phyloP scores from a whole-genome alignment of 1,284 basidiomycete genomes.

The Trametes hirsuta region DNA sequence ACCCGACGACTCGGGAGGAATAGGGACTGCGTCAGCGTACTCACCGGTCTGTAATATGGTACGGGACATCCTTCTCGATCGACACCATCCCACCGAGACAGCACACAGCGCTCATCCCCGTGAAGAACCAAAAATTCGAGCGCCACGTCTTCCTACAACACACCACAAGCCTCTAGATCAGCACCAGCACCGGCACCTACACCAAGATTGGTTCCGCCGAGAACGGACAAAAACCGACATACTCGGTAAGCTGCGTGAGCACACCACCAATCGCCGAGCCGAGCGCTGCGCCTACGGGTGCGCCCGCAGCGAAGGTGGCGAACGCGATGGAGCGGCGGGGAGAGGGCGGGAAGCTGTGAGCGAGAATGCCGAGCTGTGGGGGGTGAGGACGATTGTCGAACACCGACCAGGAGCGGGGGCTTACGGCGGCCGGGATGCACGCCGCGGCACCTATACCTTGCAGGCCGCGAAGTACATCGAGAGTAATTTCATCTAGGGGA shows the following conservation, averaged over 20 bases:
- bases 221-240: neutral
- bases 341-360: constrained; percentile 72
- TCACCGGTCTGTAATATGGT: constrained; percentile 46
- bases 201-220: too few species aligned
- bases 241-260: constrained; percentile 67
- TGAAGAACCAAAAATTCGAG: constrained; percentile 55
- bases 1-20: too few species aligned
- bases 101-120: constrained; percentile 47
- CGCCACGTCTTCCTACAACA: constrained; percentile 50
- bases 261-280: constrained; percentile 73
- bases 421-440: constrained; percentile 67
- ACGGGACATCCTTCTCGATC: constrained; percentile 49
- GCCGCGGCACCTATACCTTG: constrained; percentile 76
- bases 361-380: constrained; percentile 73
- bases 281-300: constrained; percentile 76
- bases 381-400: neutral
- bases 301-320: constrained; percentile 78
- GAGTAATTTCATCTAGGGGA: constrained; percentile 49
- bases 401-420: constrained; percentile 27
- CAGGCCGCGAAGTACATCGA: constrained; percentile 67
- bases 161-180: too few species aligned
- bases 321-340: constrained; percentile 73
- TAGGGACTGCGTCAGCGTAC: too few species aligned
- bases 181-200: too few species aligned
- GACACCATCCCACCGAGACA: constrained; percentile 44